phyloP scores from a whole-genome alignment of 2,329 filamentous ascomycete genomes.

The Acrocalymma vagum region DNA sequence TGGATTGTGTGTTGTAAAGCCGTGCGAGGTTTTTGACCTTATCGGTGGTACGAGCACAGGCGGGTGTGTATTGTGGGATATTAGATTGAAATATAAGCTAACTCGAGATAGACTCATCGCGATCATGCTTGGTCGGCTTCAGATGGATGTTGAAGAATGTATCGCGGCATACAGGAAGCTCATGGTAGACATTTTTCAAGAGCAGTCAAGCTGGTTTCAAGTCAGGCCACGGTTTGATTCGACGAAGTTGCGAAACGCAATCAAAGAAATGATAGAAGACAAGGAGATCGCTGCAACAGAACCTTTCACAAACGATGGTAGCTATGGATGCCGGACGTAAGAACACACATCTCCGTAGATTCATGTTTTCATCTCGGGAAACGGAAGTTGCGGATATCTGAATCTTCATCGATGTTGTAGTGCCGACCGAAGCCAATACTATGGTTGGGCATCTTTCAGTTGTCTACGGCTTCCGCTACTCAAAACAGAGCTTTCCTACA shows the following conservation, averaged over 20 bases:
- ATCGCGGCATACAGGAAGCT: slow-evolving; percentile 24
- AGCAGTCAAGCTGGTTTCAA: slow-evolving; percentile 14
- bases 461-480: no score
- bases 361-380: no score
- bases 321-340: no score
- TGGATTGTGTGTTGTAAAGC: slow-evolving; percentile 11
- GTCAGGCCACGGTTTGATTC: slow-evolving; percentile 19
- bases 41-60: slow-evolving; percentile 32
- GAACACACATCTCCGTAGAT: no score
- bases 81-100: neutral
- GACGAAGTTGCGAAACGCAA: slow-evolving; percentile 14
- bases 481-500: no score
- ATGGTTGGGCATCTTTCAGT: no score
- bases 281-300: no score
- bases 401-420: no score
- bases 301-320: no score
- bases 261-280: slow-evolving; percentile 12
- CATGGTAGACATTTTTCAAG: slow-evolving; percentile 17
- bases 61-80: slow-evolving; percentile 16
- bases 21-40: slow-evolving; percentile 26
- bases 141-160: slow-evolving; percentile 28
- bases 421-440: no score
- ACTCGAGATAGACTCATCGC: slow-evolving; percentile 24
- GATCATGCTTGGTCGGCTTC: slow-evolving; percentile 28
- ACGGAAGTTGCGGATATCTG: no score